These are phyloP conservation scores for Hortiboletus campestris DNA, from an alignment of 768 basidiomycete genomes.

Conservation along the genomic window DNA sequence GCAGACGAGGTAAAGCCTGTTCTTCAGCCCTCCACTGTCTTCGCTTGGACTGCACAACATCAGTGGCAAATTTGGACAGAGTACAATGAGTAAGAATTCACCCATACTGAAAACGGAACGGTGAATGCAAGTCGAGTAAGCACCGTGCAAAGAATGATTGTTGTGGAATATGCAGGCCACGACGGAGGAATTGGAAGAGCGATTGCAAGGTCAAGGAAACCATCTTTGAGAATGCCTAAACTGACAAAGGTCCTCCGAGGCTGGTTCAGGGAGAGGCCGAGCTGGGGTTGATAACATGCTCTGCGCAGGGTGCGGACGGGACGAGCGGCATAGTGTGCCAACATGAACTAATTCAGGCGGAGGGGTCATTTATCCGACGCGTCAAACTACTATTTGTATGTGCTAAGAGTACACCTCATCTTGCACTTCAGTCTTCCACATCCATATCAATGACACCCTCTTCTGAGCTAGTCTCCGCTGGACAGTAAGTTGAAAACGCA, in stretches of 20 bases:
- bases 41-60: constrained; percentile 50
- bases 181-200: constrained; percentile 71
- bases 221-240: constrained; percentile 46
- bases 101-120: constrained; percentile 77
- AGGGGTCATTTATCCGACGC: neutral
- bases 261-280: neutral
- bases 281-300: constrained; percentile 4
- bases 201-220: constrained; percentile 72
- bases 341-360: constrained; percentile 19
- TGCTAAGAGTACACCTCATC: neutral
- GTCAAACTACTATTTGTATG: neutral
- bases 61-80: constrained; percentile 9
- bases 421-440: constrained; percentile 30
- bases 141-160: constrained; percentile 70
- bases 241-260: constrained; percentile 23
- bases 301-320: constrained; percentile 6
- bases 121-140: constrained; percentile 56
- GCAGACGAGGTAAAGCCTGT: constrained; percentile 55
- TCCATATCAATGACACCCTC: constrained; percentile 55
- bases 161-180: constrained; percentile 68
- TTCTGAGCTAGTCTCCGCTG: constrained; percentile 80
- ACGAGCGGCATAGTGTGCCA: constrained; percentile 21
- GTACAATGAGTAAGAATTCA: constrained; percentile 25
- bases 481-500: constrained; percentile 88
- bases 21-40: constrained; percentile 61